Conservation (phyloP, 2,329 filamentous ascomycete species). For the Hypocrella siamensis region DNA sequence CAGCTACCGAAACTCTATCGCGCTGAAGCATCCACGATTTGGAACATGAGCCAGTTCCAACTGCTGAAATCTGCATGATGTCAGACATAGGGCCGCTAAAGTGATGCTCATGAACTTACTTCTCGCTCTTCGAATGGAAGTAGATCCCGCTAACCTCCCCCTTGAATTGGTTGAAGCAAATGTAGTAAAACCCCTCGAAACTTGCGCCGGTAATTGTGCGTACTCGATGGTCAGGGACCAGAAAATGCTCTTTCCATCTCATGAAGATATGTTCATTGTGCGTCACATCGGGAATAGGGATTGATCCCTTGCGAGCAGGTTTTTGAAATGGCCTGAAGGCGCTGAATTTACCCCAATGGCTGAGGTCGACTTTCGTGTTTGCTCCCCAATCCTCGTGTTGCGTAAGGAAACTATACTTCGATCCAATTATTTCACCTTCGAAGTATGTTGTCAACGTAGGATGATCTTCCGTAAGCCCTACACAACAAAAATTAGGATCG, state of each 20-base stretch:
- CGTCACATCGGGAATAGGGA: conserved; percentile 50
- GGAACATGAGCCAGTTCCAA: conserved; percentile 79
- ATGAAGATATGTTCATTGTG: conserved; percentile 89
- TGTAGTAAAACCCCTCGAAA: conserved; percentile 98
- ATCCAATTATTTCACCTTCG: conserved; percentile 93
- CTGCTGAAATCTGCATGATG: conserved; percentile 61
- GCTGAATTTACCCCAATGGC: conserved; percentile 83
- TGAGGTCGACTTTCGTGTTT: conserved; percentile 76
- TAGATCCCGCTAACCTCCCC: conserved; percentile 88
- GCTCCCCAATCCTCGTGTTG: conserved; percentile 84
- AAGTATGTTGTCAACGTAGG: conserved; percentile 97
- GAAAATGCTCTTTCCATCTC: conserved; percentile 97
- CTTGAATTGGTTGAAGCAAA: conserved; percentile 87
- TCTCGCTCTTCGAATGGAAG: conserved; percentile 95
- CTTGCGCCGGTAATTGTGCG: conserved; percentile 84
- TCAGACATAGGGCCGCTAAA: conserved; percentile 1
- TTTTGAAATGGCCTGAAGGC: conserved; percentile 65
- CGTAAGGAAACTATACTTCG: conserved; percentile 87
- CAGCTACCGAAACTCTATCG: conserved; percentile 57
- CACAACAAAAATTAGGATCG: not conserved
- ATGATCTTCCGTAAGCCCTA: conserved; percentile 87
- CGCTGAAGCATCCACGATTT: conserved; percentile 67
- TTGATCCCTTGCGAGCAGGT: conserved; percentile 38
- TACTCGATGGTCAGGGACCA: conserved; percentile 89
- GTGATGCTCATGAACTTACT: conserved; percentile 39